phyloP scores from a whole-genome alignment of 169 alveolate genomes.

The Sarcocystis neurona region DNA sequence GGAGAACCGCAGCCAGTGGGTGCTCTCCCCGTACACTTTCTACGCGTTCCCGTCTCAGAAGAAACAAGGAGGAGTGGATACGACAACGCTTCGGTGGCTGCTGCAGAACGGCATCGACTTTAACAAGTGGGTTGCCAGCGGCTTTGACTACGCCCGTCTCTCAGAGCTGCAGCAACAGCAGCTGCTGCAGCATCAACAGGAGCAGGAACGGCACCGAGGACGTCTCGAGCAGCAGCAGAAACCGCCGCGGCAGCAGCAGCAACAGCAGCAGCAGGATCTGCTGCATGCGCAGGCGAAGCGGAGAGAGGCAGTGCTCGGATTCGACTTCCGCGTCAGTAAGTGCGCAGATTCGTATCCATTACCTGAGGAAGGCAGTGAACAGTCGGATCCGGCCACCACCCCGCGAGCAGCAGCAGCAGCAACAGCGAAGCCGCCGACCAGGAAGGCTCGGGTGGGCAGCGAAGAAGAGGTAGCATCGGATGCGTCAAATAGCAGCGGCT shows the following conservation, averaged over 20 bases:
- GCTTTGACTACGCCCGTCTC: conserved; percentile 67
- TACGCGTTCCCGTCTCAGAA: conserved; percentile 63
- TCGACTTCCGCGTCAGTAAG: too few relatives aligned
- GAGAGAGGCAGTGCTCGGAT: too few relatives aligned
- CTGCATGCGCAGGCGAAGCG: not conserved
- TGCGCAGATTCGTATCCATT: too few relatives aligned
- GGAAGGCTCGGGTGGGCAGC: too few relatives aligned
- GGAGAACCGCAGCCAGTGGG: conserved; percentile 60
- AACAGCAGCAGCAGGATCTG: not conserved
- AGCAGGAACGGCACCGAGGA: not conserved
- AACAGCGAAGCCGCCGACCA: not conserved
- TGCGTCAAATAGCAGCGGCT: too few relatives aligned
- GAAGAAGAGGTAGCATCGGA: too few relatives aligned
- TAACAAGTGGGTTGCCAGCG: conserved; percentile 39
- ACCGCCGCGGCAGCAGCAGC: too few relatives aligned
- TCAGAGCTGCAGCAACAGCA: conserved; percentile 34
- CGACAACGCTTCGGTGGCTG: not conserved
- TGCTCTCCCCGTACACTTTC: conserved; percentile 72
- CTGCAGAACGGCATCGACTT: conserved; percentile 32
- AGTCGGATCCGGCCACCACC: not conserved
- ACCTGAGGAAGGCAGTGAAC: not conserved
- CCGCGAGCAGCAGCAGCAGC: conserved; percentile 12
- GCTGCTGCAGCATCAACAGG: too few relatives aligned
- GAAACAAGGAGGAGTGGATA: conserved; percentile 15
- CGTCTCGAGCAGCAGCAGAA: not conserved